Evolutionary conservation across 371 early-diverging fungal genomes (phyloP).

Genomic region (Fennellomyces sp.): DNA sequence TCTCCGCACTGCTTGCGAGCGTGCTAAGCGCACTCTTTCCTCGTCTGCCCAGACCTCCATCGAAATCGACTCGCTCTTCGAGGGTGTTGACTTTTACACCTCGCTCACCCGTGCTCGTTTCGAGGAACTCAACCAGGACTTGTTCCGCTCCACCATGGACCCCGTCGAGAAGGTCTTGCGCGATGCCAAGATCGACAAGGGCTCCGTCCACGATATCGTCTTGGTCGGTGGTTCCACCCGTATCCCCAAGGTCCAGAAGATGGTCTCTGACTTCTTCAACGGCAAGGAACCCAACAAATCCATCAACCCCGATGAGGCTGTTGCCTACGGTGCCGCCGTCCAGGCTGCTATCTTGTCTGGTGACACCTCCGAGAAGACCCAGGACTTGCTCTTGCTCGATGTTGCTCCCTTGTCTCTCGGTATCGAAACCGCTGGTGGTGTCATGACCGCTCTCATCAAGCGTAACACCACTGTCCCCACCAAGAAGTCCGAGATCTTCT

Average conservation of each 20-base stretch:
- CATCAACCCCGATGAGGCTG: slow-evolving; percentile 99
- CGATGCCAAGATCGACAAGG: slow-evolving; percentile 93
- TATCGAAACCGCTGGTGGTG: slow-evolving; percentile 98
- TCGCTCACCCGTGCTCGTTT: slow-evolving; percentile 97
- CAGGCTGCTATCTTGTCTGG: slow-evolving; percentile 95
- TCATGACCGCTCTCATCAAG: slow-evolving; percentile 95
- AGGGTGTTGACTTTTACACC: slow-evolving; percentile 93
- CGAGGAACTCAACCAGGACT: slow-evolving; percentile 94
- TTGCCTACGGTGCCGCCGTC: slow-evolving; percentile 99
- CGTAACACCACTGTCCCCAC: slow-evolving; percentile 98
- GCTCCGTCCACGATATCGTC: slow-evolving; percentile 91
- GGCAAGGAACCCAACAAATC: slow-evolving; percentile 97
- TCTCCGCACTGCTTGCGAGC: slow-evolving; percentile 95
- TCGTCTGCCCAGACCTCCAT: slow-evolving; percentile 89
- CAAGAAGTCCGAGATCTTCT: slow-evolving; percentile 98
- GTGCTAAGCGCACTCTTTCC: slow-evolving; percentile 95
- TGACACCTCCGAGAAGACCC: slow-evolving; percentile 88
- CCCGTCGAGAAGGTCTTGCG: slow-evolving; percentile 96
- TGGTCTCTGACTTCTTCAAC: slow-evolving; percentile 98
- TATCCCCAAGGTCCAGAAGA: slow-evolving; percentile 98
- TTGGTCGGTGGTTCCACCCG: slow-evolving; percentile 99
- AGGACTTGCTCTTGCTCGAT: slow-evolving; percentile 89
- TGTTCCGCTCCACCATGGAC: slow-evolving; percentile 93
- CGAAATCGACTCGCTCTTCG: slow-evolving; percentile 94
- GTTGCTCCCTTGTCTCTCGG: slow-evolving; percentile 91